phyloP scores from a whole-genome alignment of 352 stramenopile species.

The Pythium aquatile region DNA sequence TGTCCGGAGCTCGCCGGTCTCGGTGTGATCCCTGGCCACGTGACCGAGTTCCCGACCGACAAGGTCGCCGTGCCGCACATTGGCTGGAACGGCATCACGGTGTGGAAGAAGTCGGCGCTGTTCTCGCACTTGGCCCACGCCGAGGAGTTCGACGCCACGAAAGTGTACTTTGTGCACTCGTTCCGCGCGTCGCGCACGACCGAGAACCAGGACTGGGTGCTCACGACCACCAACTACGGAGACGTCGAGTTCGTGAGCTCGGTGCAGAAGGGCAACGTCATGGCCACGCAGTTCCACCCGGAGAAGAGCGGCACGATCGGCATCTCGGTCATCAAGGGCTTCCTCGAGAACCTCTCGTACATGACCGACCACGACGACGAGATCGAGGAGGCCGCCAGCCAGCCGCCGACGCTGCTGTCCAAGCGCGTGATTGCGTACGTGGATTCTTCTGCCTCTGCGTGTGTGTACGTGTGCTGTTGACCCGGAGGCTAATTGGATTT shows the following conservation, averaged over 20 bases:
- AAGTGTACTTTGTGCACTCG: conserved; percentile 98
- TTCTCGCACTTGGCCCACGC: conserved; percentile 45
- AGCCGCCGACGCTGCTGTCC: conserved; percentile 73
- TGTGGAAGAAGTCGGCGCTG: conserved; percentile 83
- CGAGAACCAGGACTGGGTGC: conserved; percentile 90
- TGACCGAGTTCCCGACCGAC: conserved; percentile 87
- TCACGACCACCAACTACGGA: conserved; percentile 95
- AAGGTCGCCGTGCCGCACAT: conserved; percentile 94
- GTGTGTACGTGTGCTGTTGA: neutral
- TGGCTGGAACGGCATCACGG: conserved; percentile 96
- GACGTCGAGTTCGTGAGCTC: conserved; percentile 91
- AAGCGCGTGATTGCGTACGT: conserved; percentile 95
- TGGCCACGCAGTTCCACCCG: conserved; percentile 98
- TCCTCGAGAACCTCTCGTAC: conserved; percentile 80
- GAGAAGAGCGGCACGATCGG: conserved; percentile 96
- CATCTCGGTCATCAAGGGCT: conserved; percentile 91
- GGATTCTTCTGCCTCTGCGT: neutral
- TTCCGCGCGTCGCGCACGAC: conserved; percentile 82
- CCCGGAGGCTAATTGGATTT: conserved; percentile 2
- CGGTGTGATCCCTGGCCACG: conserved; percentile 90
- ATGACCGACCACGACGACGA: conserved; percentile 45
- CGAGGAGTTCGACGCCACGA: conserved; percentile 37
- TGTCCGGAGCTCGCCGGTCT: conserved; percentile 83
- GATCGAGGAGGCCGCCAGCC: conserved; percentile 31
- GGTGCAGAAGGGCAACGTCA: conserved; percentile 94